Percentiles rank a stretch among this genome's conserved stretches.
Conservation (phyloP, 176 grass and related monocot genomes). For the Musa troglodytarum region DNA sequence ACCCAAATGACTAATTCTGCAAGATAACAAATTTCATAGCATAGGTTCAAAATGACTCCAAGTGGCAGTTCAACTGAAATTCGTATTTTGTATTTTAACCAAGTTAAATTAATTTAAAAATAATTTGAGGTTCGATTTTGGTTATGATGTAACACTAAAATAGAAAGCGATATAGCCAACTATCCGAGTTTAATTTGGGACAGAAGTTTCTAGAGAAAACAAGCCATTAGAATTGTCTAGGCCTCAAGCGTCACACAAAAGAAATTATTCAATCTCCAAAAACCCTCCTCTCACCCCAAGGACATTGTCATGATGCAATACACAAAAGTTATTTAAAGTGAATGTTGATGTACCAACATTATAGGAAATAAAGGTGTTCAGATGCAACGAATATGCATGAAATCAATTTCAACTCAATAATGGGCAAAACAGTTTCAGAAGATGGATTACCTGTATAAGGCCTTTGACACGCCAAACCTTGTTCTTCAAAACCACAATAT, state of each 20-base stretch:
- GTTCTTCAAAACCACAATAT: slow-evolving; percentile 47
- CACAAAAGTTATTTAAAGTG: not conserved
- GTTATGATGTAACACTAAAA: too few relatives aligned
- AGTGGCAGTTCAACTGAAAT: too few relatives aligned
- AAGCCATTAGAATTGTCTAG: not conserved
- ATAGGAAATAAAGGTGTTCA: not conserved
- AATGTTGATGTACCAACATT: not conserved
- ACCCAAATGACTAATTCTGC: too few relatives aligned
- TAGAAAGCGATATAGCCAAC: too few relatives aligned
- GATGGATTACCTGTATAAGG: slow-evolving; percentile 47
- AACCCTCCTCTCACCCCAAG: not conserved
- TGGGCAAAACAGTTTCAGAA: not conserved
- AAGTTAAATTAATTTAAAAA: too few relatives aligned
- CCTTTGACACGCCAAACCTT: slow-evolving; percentile 70
- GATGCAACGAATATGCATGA: not conserved
- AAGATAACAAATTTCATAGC: too few relatives aligned
- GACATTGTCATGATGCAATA: not conserved
- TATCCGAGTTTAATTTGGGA: too few relatives aligned
- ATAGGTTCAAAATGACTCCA: too few relatives aligned
- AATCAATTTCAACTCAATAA: not conserved
- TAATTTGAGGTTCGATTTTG: too few relatives aligned
- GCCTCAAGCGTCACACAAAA: not conserved
- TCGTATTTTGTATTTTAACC: too few relatives aligned
- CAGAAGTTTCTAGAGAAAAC: not conserved
- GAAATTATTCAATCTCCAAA: not conserved